Evolutionary conservation across 352 stramenopile species (phyloP), one percentile per base, ranked within the genome.

Genomic region (Phytopythium oedochilum): DNA sequence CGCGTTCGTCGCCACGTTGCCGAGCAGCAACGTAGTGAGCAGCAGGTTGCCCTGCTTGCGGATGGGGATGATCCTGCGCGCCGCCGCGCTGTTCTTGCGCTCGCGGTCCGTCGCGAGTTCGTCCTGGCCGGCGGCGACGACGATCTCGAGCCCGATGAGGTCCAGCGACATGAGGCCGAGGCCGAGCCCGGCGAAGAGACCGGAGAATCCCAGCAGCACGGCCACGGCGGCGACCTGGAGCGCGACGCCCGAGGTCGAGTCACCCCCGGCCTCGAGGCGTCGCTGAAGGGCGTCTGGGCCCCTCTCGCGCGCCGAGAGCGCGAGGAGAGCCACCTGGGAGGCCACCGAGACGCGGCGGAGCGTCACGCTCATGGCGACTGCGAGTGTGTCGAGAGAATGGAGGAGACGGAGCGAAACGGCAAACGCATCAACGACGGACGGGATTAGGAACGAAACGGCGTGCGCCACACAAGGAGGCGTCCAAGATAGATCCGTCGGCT

Each of bases 91-190:
- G 58, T 89, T 80, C 20, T 67, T 55, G 11, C 73, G 71, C 61
- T 96, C 85, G 40, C 78, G 74, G 15, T 70, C 57, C 7, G 78
- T 94, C 40, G 85, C 75, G 38, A 75, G 58, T 43, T 78, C 72
- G 68, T 98, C 90, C 42, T 92, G 88, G n/a, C 94, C 92, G 5
- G 77, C 76, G 5, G 81, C 79, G 60, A 97, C 92, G 53, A 99
- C 92, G 53, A 99, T 99, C 73, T 99, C 89, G 23, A 99, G 78
- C 5, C 93, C 96, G 23, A 96, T 99, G 54, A 97, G 93, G 71
- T 99, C 96, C 9, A 99, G 80, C 18, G 94, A 96, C 83, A 99
- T 97, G 52, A 99, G 76, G 5, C 96, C 96, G 18, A 99, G 81
- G 1, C 96, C 98, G 20, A 99, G 73, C 0, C 97, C 96, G 9